Evolutionary conservation across 257 asterid species (phyloP).

Genomic region (Cruciata laevipes): DNA sequence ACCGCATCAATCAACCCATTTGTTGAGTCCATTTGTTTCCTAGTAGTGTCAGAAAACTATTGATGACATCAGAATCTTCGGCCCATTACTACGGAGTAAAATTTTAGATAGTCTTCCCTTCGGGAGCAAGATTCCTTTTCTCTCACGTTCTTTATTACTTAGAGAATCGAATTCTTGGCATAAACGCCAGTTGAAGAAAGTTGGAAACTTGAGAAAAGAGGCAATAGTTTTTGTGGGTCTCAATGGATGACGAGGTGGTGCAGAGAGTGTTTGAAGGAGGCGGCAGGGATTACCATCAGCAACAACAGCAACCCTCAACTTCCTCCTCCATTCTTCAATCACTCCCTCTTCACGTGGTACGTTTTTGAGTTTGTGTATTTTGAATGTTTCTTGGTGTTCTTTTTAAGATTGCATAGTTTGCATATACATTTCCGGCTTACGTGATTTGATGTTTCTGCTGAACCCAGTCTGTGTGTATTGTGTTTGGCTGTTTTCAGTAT

Average conservation of each 20-base stretch:
- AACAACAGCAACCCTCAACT: slow-evolving; percentile 78
- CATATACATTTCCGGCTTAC: neutral
- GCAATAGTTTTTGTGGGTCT: neutral
- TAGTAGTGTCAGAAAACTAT: slow-evolving; percentile 31
- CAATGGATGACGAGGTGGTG: slow-evolving; percentile 90
- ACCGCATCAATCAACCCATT: slow-evolving; percentile 49
- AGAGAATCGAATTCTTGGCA: slow-evolving; percentile 5
- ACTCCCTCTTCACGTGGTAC: slow-evolving; percentile 92
- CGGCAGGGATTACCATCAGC: slow-evolving; percentile 86
- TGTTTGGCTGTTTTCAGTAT: neutral
- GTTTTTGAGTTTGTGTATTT: neutral
- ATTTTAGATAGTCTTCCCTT: neutral
- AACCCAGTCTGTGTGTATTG: neutral
- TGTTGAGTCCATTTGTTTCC: slow-evolving; percentile 45
- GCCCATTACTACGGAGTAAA: neutral
- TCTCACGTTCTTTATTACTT: no score
- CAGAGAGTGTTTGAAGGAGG: slow-evolving; percentile 92
- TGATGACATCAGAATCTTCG: neutral
- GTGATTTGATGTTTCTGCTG: neutral
- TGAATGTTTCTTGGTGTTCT: neutral
- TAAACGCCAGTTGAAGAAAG: slow-evolving; percentile 10
- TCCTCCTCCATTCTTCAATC: slow-evolving; percentile 90
- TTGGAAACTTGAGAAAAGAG: slow-evolving; percentile 13
- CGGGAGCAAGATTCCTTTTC: slow-evolving; percentile 6
- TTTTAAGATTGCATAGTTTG: neutral